Evolutionary conservation across 2,329 filamentous ascomycete species (phyloP).

Genomic region (Plectosphaerella cucumerina): DNA sequence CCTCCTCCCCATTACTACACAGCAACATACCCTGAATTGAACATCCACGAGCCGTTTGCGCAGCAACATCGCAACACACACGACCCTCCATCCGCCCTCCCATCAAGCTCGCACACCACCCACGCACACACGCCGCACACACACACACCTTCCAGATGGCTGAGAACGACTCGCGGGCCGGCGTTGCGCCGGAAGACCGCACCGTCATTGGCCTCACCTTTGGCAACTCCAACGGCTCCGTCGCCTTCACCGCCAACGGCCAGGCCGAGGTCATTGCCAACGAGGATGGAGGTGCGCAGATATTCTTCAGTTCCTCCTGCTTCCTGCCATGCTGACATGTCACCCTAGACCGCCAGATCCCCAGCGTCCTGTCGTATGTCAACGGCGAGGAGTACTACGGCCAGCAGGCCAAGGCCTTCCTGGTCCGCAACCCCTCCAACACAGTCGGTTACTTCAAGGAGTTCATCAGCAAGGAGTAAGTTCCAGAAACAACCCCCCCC

Average conservation of each 20-base stretch:
- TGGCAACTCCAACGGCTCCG: conserved; percentile 97
- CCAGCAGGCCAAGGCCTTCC: conserved; percentile 88
- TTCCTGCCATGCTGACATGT: conserved; percentile 1
- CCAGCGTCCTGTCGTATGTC: conserved; percentile 89
- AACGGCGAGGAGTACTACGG: conserved; percentile 96
- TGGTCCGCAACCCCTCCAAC: conserved; percentile 88
- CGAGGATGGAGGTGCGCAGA: conserved; percentile 73
- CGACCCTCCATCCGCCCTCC: not conserved
- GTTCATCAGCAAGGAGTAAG: conserved; percentile 88
- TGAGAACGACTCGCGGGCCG: conserved; percentile 39
- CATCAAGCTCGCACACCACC: not conserved
- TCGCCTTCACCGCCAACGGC: conserved; percentile 88
- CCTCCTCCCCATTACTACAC: conserved; percentile 7
- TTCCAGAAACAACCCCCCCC: conserved; percentile 6
- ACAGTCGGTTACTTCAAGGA: conserved; percentile 96
- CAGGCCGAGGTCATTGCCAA: conserved; percentile 98
- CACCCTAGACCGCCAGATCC: conserved; percentile 84
- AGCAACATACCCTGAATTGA: conserved; percentile 1
- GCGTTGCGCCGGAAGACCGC: conserved; percentile 52
- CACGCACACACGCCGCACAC: not conserved
- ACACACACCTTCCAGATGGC: conserved; percentile 31
- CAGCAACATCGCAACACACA: conserved; percentile 3
- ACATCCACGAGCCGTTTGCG: too few species aligned
- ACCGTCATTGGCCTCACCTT: conserved; percentile 92
- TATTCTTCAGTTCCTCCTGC: not conserved